Base-by-base conservation (phyloP, 2,329 filamentous ascomycete genomes). In the Emmonsiellopsis sp. region DNA sequence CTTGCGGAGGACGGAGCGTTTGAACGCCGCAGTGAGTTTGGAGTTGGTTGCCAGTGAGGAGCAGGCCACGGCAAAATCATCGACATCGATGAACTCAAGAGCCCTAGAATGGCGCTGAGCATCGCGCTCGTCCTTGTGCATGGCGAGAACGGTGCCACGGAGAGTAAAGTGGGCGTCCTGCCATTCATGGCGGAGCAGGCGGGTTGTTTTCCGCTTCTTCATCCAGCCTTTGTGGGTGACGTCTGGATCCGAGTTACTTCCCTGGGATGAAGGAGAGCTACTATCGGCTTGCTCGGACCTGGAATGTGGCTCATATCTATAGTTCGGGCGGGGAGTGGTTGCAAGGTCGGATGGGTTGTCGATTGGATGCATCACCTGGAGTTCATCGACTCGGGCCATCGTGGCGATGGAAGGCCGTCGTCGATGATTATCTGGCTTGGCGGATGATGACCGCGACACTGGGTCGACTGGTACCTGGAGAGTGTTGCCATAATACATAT, bases 171-270 rank as follows among this genome's bases (percentile, higher is more conserved):
- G 93, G 61, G 89, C 86, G 67, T 94, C 88, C 65, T 90, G 83
- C 91, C 91, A 96, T 73, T 96, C 91, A 69, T 95, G 88, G 43
- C 89, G 87, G 56, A 95, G 81, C 76, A 95, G 84, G 65, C 84
- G 84, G 50, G 87, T 94, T 46, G 87, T 94, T 74, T 89, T 89
- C 66, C 92, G 88, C 78, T 95, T 95, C 78, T 89, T 91, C 83
- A 98, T 95, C 70, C 85, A 90, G 1, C 93, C 93, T 49, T 87
- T 82, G 70, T 91, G 88, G 35, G 82, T 81, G 58, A 86, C 72
- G 54, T 82, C 81, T 51, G 70, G 50, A 45, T 59, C 55, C 16
- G 54, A 48, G 32, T 15, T 34, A 15, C 30, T 15, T 13, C 31
- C 20, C 13, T 42, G 34, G 13, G 50, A 15, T 15, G 50, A 52